These are phyloP conservation scores for Scheffersomyces spartinae DNA, from an alignment of 805 yeast species.

Conservation along the genomic window DNA sequence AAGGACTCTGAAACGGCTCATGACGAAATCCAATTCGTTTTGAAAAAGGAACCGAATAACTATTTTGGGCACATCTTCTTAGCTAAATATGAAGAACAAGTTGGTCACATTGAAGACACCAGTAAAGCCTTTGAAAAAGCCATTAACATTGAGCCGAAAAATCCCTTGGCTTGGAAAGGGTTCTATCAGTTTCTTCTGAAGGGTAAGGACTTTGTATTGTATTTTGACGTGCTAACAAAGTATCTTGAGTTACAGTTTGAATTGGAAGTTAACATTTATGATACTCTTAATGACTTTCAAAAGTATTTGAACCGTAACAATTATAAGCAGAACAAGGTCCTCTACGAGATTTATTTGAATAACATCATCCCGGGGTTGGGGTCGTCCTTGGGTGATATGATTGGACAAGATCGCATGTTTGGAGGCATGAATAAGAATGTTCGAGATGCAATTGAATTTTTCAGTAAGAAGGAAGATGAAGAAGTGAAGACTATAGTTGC, in stretches of 20 bases:
- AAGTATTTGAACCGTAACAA: slow-evolving; percentile 29
- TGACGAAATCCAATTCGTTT: slow-evolving; percentile 41
- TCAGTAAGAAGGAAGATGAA: slow-evolving; percentile 27
- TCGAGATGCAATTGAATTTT: slow-evolving; percentile 29
- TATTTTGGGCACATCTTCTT: slow-evolving; percentile 59
- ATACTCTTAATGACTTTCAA: slow-evolving; percentile 35
- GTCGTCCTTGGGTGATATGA: slow-evolving; percentile 37
- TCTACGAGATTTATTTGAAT: slow-evolving; percentile 37
- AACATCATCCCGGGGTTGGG: slow-evolving; percentile 44
- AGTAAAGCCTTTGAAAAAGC: slow-evolving; percentile 36
- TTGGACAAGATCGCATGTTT: slow-evolving; percentile 31
- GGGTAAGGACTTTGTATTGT: slow-evolving; percentile 25
- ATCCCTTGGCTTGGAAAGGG: slow-evolving; percentile 76
- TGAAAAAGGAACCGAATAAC: slow-evolving; percentile 42
- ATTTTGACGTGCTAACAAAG: slow-evolving; percentile 36
- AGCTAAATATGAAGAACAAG: slow-evolving; percentile 55
- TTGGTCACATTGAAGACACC: slow-evolving; percentile 29
- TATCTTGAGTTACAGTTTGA: slow-evolving; percentile 30
- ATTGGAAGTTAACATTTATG: slow-evolving; percentile 35
- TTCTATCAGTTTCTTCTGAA: slow-evolving; percentile 35
- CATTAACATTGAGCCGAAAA: slow-evolving; percentile 35
- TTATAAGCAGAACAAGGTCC: slow-evolving; percentile 14
- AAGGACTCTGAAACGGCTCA: slow-evolving; percentile 55
- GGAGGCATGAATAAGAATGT: slow-evolving; percentile 37
- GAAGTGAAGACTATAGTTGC: slow-evolving; percentile 29